Conservation (phyloP, 495 filamentous ascomycete species). For the Copromyces sp. region DNA sequence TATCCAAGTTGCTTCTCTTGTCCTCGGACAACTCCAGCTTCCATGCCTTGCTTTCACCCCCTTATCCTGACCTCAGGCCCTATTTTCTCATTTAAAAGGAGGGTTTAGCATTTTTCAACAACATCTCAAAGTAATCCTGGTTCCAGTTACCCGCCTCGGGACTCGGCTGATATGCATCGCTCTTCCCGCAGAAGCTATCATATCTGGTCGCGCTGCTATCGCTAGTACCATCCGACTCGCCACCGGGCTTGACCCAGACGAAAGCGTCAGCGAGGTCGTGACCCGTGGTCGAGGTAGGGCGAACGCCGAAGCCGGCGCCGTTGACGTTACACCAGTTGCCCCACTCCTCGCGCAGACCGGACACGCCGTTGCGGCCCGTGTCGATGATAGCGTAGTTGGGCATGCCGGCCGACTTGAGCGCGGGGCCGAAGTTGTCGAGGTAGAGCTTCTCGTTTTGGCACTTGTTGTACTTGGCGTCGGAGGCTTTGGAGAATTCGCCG, state of each 20-base stretch:
- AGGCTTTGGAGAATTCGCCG: constrained; percentile 56
- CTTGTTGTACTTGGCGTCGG: constrained; percentile 44
- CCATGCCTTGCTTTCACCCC: background rate
- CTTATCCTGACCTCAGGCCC: background rate
- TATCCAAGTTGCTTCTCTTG: background rate
- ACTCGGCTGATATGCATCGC: constrained; percentile 52
- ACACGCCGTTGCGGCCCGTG: constrained; percentile 56
- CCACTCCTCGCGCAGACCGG: constrained; percentile 57
- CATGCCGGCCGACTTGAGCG: constrained; percentile 52
- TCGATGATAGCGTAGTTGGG: constrained; percentile 67
- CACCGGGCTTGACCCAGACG: constrained; percentile 79
- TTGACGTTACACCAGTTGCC: constrained; percentile 82
- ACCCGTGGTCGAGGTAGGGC: constrained; percentile 54
- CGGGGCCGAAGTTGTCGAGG: constrained; percentile 53
- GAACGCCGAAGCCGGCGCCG: constrained; percentile 63
- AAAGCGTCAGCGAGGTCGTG: constrained; percentile 58
- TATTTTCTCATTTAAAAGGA: constrained; percentile 23
- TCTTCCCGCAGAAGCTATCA: constrained; percentile 60
- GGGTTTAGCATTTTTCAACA: constrained; percentile 59
- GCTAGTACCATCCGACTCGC: constrained; percentile 70
- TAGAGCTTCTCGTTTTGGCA: constrained; percentile 66
- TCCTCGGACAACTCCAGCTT: background rate
- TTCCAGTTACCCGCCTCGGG: constrained; percentile 74
- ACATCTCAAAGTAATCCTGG: constrained; percentile 66
- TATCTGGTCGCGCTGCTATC: constrained; percentile 52